Base-by-base conservation (phyloP, 2,329 filamentous ascomycete genomes). In the Alternaria conjuncta region DNA sequence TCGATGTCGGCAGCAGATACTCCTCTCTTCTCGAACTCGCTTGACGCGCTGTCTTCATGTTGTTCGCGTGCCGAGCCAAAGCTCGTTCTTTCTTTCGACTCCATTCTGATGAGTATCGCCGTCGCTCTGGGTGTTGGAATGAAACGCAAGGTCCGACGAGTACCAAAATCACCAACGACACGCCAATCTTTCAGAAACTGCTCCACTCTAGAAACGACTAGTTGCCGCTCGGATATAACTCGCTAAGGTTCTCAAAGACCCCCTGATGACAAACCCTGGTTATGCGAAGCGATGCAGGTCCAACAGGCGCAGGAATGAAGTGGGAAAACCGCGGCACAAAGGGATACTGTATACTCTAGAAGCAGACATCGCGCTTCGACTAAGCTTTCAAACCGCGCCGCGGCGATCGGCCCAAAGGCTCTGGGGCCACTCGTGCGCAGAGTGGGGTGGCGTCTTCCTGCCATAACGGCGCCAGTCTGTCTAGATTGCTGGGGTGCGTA, bases 221-320 rank as follows among this genome's bases (percentile, higher is more conserved):
- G 44, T 64, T 32, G 28, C 43, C 62, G 44, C 57, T 64, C 68
- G 68, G 66, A 65, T 57, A 61, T 64, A 63, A 64, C 55, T 60
- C 64, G 62, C 58, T 59, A 47, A 54, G 25, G 41, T 55, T 50
- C 55, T 53, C 30, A 18, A n/a, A 58, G 60, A 50, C 49, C 46
- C 26, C 21, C 5, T 23, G 57, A 64, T 60, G 63, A 64, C 58
- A 57, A 64, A 69, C 15, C 9, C 41, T 59, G 23, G 15, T 30
- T 46, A 46, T 26, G 18, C 43, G 28, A 46, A 5, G 23, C 41
- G 12, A 32, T 15, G 13, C 23, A 32, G 10, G 15, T 49, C 18
- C 25, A 30, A 46, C 30, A 54, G 11, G 45, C 5, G 47, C 18
- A 26, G 25, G 30, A 41, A 44, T 28, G n/a, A 20, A 4, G 12